These are phyloP conservation scores for Ogataea angusta DNA, from an alignment of 805 yeast genomes.

Conservation along the genomic window DNA sequence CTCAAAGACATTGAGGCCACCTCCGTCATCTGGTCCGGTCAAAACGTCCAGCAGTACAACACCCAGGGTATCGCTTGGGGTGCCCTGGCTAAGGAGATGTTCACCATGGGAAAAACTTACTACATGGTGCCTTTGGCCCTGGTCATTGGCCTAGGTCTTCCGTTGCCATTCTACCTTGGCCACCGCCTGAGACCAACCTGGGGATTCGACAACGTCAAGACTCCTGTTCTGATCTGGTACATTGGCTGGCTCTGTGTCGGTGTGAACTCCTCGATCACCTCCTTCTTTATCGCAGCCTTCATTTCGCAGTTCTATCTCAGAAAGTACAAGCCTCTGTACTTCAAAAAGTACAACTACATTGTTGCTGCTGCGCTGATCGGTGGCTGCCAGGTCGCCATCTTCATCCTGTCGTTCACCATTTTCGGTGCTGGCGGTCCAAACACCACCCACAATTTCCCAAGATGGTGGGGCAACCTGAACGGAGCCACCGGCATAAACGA, in stretches of 20 bases:
- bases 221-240: conserved; percentile 32
- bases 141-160: conserved; percentile 28
- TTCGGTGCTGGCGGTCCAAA: conserved; percentile 32
- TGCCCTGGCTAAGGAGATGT: conserved; percentile 33
- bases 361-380: conserved; percentile 50
- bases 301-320: conserved; percentile 27
- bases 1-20: conserved; percentile 29
- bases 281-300: conserved; percentile 28
- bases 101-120: conserved; percentile 28
- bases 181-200: conserved; percentile 30
- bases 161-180: conserved; percentile 30
- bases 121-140: conserved; percentile 31
- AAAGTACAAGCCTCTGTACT: conserved; percentile 25
- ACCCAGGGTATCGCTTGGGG: conserved; percentile 36
- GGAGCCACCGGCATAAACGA: conserved; percentile 15
- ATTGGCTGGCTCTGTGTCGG: conserved; percentile 33
- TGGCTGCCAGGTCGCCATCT: conserved; percentile 37
- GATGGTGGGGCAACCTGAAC: conserved; percentile 33
- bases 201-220: conserved; percentile 25
- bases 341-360: conserved; percentile 47
- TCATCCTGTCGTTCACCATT: conserved; percentile 32
- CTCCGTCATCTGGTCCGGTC: conserved; percentile 34
- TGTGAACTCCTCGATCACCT: conserved; percentile 33
- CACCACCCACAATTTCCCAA: conserved; percentile 28
- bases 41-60: conserved; percentile 34